Conservation (phyloP, 441 rosid genomes). For the Kokia cookei region DNA sequence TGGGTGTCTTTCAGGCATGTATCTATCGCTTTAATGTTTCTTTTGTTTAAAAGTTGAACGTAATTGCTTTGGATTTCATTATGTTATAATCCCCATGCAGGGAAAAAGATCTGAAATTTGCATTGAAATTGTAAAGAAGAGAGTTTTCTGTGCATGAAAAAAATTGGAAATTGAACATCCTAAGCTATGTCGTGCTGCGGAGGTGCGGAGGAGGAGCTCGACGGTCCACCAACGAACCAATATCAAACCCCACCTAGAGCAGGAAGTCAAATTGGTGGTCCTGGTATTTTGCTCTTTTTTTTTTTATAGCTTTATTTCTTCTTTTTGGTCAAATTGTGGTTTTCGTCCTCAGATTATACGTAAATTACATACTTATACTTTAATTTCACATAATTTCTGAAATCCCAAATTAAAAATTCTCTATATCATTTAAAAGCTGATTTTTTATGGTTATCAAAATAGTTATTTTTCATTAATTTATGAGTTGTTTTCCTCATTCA, state of each 20-base stretch:
- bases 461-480: no score
- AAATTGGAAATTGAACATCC: conserved; percentile 11
- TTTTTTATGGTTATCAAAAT: no score
- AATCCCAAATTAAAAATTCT: neutral
- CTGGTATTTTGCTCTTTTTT: conserved; percentile 22
- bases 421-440: no score
- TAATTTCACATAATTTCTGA: neutral
- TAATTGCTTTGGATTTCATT: neutral
- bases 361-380: no score
- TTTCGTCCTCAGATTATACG: neutral
- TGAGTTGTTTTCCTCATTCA: neutral
- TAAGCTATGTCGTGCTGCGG: conserved; percentile 79
- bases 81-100: neutral
- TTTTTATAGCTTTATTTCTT: neutral
- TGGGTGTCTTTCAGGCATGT: conserved; percentile 16
- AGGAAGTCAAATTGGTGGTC: conserved; percentile 40
- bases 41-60: neutral
- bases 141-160: conserved; percentile 10
- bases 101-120: neutral
- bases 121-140: neutral
- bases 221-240: conserved; percentile 60
- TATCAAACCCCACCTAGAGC: conserved; percentile 65
- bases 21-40: neutral
- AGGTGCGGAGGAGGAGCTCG: conserved; percentile 69
- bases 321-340: no score